Evolutionary conservation across 495 filamentous ascomycete genomes (phyloP), one percentile per base, ranked within the genome.

Genomic region (Entonaema liquescens): DNA sequence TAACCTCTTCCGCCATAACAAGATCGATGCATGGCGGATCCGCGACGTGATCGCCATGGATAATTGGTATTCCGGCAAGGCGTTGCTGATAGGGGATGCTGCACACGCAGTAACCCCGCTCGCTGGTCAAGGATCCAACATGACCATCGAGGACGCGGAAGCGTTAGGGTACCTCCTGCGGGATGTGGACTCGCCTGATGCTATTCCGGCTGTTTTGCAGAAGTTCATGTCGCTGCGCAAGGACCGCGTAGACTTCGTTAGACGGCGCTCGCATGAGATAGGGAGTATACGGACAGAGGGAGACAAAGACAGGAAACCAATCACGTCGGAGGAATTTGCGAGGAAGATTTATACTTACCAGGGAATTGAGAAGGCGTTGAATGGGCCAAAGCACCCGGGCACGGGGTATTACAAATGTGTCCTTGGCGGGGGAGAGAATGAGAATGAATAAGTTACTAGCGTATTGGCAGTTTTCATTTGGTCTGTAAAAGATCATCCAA

Each of bases 61-160:
- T 15, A 64, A 5, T 11, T 84, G 81, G 76, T 57, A 76, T 23
- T 73, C 76, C 3, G 83, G 81, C 52, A 84, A 80, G 67, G 70
- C 80, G 3, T 60, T 82, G 7, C 40, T 85, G 11, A 79, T 85
- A 28, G 85, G 85, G 0, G 85, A 88, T 64, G 81, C 84, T 11
- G 82, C 79, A 2, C 85, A 87, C 64, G 73, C 73, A 12, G 70
- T 77, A 8, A 69, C 70, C 0, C 73, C 72, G 0, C 67, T 73
- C 12, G 67, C 70, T 2, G 73, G 73, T 0, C 75, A 75, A 38
- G 75, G 75, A 17, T 71, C 56, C 52, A 75, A 75, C 35, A 65
- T 71, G 55, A 70, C 75, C 19, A 75, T 77, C 50, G 75, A 77
- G 56, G 75, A 77, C 55, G 72, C 75, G 0, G 75, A 77, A n/a